These are phyloP conservation scores for Teratosphaeria viscida DNA, from an alignment of 2,329 filamentous ascomycete species.

Conservation along the genomic window DNA sequence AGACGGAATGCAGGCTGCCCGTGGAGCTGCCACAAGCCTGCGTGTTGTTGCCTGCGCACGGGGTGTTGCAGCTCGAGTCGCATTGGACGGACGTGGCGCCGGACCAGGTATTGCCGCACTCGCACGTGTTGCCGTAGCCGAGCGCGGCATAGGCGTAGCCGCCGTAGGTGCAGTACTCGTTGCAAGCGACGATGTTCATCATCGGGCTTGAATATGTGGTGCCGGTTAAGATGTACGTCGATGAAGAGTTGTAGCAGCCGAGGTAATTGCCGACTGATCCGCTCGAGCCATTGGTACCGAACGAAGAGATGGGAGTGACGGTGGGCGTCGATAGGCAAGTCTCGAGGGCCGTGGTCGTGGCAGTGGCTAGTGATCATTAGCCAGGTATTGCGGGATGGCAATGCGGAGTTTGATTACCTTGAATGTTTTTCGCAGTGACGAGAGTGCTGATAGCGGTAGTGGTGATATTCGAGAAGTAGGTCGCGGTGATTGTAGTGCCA, in stretches of 20 bases:
- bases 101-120: background rate
- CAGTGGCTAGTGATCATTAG: background rate
- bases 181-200: background rate
- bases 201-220: background rate
- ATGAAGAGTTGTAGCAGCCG: background rate
- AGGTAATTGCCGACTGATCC: background rate
- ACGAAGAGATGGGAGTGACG: background rate
- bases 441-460: background rate
- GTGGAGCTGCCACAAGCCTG: background rate
- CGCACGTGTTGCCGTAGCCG: background rate
- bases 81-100: background rate
- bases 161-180: background rate
- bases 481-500: background rate
- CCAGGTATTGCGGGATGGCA: background rate
- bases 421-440: background rate
- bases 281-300: background rate
- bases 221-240: background rate
- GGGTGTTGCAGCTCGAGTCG: background rate
- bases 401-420: background rate
- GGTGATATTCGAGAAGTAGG: background rate
- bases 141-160: background rate
- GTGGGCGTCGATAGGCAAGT: background rate
- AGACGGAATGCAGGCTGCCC: background rate
- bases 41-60: background rate
- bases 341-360: background rate